Conservation (phyloP, 495 filamentous ascomycete genomes). For the Podospora pseudopauciseta region DNA sequence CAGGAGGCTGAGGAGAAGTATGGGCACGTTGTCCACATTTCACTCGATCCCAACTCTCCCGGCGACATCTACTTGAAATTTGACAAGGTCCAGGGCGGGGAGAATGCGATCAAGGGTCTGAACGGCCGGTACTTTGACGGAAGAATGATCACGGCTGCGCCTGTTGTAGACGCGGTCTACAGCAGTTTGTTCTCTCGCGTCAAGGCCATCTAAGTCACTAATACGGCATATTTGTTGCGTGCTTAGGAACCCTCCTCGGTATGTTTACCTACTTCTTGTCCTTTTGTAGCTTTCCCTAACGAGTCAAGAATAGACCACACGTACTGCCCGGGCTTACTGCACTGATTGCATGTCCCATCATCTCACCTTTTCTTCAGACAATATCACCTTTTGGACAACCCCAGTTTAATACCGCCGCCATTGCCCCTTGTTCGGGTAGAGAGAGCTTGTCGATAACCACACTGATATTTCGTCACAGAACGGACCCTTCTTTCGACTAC, state of each 20-base stretch:
- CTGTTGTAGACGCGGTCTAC: slow-evolving; percentile 97
- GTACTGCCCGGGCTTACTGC: neutral
- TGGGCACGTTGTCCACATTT: slow-evolving; percentile 96
- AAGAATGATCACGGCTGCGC: slow-evolving; percentile 82
- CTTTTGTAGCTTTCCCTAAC: neutral
- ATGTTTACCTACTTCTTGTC: slow-evolving; percentile 16
- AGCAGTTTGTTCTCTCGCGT: slow-evolving; percentile 91
- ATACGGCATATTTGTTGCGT: slow-evolving; percentile 40
- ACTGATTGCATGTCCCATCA: neutral
- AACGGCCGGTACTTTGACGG: slow-evolving; percentile 96
- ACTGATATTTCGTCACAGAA: neutral
- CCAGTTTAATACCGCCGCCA: neutral
- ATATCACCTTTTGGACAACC: neutral
- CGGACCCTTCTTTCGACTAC: neutral
- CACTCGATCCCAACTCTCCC: slow-evolving; percentile 85
- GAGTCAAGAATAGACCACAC: neutral
- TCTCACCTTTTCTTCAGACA: neutral
- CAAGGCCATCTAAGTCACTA: slow-evolving; percentile 63
- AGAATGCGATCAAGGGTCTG: slow-evolving; percentile 95
- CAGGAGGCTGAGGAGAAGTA: slow-evolving; percentile 93
- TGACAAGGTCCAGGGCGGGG: slow-evolving; percentile 86
- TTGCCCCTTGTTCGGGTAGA: neutral
- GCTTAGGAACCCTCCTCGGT: slow-evolving; percentile 39
- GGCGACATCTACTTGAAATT: slow-evolving; percentile 99
- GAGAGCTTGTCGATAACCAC: neutral